phyloP scores from a whole-genome alignment of 345 rosid genomes.

The Nephelium lappaceum region DNA sequence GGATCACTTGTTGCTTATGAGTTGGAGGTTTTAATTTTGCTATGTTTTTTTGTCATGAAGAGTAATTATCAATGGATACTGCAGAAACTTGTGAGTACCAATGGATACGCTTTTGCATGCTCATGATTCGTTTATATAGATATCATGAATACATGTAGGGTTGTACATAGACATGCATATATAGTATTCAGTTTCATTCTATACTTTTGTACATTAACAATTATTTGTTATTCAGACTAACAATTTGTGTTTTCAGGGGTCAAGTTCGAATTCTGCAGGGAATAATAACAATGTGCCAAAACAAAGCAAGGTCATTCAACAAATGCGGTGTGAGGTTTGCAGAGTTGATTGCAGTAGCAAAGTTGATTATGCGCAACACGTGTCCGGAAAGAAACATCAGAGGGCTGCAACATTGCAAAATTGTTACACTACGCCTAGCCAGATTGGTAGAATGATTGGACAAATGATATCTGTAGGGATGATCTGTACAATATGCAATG shows the following conservation, averaged over 20 bases:
- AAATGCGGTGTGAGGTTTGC: constrained; percentile 31
- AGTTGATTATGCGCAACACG: constrained; percentile 29
- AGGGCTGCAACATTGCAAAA: constrained; percentile 11
- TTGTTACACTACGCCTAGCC: not conserved
- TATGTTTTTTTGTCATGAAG: too few species aligned
- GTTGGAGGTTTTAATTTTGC: too few species aligned
- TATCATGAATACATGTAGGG: not conserved
- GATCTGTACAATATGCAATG: constrained; percentile 46
- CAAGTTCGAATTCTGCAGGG: constrained; percentile 2
- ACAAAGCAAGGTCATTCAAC: constrained; percentile 12
- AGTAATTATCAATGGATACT: too few species aligned
- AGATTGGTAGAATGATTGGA: too few species aligned
- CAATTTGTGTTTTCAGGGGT: constrained; percentile 1
- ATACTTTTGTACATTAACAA: not conserved
- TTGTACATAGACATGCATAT: too few species aligned
- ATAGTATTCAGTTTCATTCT: not conserved
- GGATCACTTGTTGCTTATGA: too few species aligned
- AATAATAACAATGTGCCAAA: constrained; percentile 13
- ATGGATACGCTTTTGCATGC: too few species aligned
- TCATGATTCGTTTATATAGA: not conserved
- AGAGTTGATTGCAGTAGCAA: constrained; percentile 27
- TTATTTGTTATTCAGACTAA: constrained; percentile 5
- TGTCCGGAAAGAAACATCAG: constrained; percentile 33
- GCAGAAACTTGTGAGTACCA: too few species aligned
- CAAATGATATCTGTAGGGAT: constrained; percentile 17